Conservation (phyloP, 1,284 basidiomycete genomes). For the Puccinia horiana region DNA sequence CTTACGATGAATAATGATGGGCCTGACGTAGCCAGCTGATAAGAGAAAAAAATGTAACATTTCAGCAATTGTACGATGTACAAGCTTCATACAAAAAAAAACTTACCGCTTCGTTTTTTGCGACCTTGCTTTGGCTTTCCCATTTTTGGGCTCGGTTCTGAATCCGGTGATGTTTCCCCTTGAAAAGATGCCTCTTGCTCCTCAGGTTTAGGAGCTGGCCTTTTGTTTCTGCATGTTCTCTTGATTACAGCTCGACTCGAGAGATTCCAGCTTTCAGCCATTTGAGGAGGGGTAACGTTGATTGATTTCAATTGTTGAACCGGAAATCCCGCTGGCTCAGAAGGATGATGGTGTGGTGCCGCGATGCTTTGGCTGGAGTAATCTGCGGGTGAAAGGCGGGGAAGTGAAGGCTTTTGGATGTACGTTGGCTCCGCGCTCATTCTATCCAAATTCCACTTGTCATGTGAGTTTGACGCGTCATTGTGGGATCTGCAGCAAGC, state of each 20-base stretch:
- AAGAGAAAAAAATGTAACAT: neutral
- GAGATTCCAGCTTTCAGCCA: neutral
- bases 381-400: neutral
- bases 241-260: neutral
- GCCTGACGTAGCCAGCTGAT: constrained; percentile 41
- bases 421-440: neutral
- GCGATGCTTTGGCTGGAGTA: neutral
- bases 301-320: neutral
- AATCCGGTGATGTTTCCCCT: neutral
- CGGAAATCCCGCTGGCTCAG: neutral
- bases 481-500: neutral
- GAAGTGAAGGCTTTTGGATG: constrained; percentile 15
- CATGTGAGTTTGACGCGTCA: neutral
- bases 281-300: neutral
- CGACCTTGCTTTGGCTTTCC: constrained; percentile 42
- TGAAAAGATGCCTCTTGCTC: neutral
- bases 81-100: neutral
- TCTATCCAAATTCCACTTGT: constrained; percentile 16
- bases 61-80: neutral
- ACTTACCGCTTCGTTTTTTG: constrained; percentile 36
- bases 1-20: constrained; percentile 39
- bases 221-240: neutral
- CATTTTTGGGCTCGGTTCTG: neutral
- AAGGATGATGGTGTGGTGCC: neutral
- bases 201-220: neutral